Percentiles rank a stretch among this genome's conserved stretches.
These are phyloP conservation scores for Schrenkiella parvula DNA, from an alignment of 345 rosid genomes.

Conservation along the genomic window DNA sequence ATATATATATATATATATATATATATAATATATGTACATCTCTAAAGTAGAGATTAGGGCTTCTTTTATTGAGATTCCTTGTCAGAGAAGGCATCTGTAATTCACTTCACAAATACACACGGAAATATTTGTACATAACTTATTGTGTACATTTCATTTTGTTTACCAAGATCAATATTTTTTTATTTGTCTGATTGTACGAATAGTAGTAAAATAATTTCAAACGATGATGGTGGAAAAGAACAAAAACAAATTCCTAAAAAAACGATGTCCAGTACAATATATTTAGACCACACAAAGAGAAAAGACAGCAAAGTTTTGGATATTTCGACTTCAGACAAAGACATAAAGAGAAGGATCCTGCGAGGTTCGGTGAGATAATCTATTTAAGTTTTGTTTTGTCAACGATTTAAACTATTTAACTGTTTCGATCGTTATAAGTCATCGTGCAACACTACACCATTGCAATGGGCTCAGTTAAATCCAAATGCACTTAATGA, in stretches of 20 bases:
- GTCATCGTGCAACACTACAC: not conserved
- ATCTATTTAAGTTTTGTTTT: not conserved
- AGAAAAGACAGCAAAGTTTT: not conserved
- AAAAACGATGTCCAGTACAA: not conserved
- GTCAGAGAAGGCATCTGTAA: slow-evolving; percentile 7
- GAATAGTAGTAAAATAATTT: not conserved
- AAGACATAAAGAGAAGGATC: slow-evolving; percentile 23
- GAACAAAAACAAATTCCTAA: not conserved
- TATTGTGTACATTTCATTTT: not conserved
- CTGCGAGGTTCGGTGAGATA: slow-evolving; percentile 6
- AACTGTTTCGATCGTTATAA: not conserved
- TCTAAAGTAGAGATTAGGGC: slow-evolving; percentile 6
- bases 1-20: not conserved
- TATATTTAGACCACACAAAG: slow-evolving; percentile 17
- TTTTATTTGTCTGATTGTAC: not conserved
- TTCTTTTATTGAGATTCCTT: slow-evolving; percentile 4
- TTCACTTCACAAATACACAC: slow-evolving; percentile 5
- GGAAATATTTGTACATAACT: slow-evolving; percentile 7
- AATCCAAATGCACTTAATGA: not conserved
- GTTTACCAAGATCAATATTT: not conserved
- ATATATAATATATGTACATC: not conserved
- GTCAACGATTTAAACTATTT: not conserved
- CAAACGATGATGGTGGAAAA: not conserved
- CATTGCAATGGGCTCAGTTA: not conserved
- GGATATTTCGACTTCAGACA: slow-evolving; percentile 7